A percentile compares a stretch with the other conserved stretches of the same genome.
phyloP scores from a whole-genome alignment of 2,329 filamentous ascomycete species.

The Calonectria crousiana region DNA sequence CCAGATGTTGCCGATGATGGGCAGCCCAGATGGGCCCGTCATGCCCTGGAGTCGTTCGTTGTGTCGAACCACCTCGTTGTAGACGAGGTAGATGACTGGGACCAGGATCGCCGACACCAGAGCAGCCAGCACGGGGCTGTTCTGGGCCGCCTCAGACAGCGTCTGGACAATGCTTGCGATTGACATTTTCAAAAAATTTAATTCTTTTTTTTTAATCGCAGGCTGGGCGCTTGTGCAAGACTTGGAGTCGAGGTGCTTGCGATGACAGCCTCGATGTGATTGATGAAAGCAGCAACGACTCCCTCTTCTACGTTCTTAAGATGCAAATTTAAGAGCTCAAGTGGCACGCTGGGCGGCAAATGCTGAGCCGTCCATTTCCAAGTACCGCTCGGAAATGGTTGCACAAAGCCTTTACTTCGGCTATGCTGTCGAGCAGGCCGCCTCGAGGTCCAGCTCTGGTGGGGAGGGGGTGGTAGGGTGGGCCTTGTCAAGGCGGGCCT shows the following conservation, averaged over 20 bases:
- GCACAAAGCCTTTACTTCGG: background rate
- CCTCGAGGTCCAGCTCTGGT: background rate
- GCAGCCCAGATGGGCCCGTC: slow-evolving; percentile 62
- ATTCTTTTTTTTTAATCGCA: background rate
- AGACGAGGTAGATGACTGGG: slow-evolving; percentile 58
- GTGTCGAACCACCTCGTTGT: slow-evolving; percentile 62
- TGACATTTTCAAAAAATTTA: slow-evolving; percentile 40
- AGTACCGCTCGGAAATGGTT: slow-evolving; percentile 14
- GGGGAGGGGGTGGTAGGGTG: no score
- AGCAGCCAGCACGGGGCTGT: slow-evolving; percentile 40
- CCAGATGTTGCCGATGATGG: slow-evolving; percentile 66
- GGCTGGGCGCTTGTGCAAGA: background rate
- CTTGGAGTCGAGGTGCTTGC: background rate
- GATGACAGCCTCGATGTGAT: background rate
- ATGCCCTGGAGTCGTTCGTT: slow-evolving; percentile 59
- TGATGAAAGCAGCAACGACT: background rate
- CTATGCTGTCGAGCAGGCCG: background rate
- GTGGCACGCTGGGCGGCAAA: background rate
- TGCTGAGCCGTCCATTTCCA: background rate
- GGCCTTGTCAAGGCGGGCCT: background rate
- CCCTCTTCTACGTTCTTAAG: background rate
- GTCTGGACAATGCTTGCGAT: slow-evolving; percentile 40
- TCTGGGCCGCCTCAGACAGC: slow-evolving; percentile 28
- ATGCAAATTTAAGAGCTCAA: slow-evolving; percentile 4
- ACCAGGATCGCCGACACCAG: slow-evolving; percentile 40